These are phyloP conservation scores for Fistulinella cinereoalba DNA, from an alignment of 1,284 basidiomycete species.

Conservation along the genomic window DNA sequence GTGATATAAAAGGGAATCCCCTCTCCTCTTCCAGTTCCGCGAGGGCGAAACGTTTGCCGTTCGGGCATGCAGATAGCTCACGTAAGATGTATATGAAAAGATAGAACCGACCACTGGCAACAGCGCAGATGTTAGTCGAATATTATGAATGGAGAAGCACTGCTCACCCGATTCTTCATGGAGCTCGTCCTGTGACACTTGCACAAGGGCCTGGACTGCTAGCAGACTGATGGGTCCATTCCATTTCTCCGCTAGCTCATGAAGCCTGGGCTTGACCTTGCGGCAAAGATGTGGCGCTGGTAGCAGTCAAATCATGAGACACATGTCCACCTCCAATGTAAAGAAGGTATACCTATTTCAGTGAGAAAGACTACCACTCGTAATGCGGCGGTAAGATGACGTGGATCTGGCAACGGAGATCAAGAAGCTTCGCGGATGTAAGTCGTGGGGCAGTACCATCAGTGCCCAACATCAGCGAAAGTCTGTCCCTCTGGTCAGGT, in stretches of 20 bases:
- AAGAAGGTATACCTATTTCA: constrained; percentile 3
- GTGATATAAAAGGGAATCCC: constrained; percentile 12
- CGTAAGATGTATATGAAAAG: neutral
- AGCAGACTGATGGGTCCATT: constrained; percentile 9
- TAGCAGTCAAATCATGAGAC: neutral
- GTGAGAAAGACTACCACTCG: constrained; percentile 7
- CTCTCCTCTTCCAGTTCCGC: constrained; percentile 15
- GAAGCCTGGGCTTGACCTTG: constrained; percentile 8
- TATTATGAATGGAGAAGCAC: neutral
- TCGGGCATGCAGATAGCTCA: constrained; percentile 9
- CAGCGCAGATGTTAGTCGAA: neutral
- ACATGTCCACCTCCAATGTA: neutral
- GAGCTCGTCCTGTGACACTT: constrained; percentile 10
- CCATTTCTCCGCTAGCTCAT: constrained; percentile 8
- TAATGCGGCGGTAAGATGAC: constrained; percentile 7
- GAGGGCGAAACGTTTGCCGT: constrained; percentile 11
- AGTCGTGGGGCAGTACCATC: constrained; percentile 1
- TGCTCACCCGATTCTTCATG: constrained; percentile 11
- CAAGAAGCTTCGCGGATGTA: neutral
- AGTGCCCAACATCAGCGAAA: constrained; percentile 9
- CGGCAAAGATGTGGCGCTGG: constrained; percentile 9
- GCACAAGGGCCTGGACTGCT: constrained; percentile 13
- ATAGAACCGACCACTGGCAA: neutral
- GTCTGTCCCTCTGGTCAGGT: constrained; percentile 2
- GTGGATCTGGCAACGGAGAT: constrained; percentile 3